A percentile compares a stretch with the other conserved stretches of the same genome.
Conservation (phyloP, 305 asterid species). For the Andrographis paniculata region DNA sequence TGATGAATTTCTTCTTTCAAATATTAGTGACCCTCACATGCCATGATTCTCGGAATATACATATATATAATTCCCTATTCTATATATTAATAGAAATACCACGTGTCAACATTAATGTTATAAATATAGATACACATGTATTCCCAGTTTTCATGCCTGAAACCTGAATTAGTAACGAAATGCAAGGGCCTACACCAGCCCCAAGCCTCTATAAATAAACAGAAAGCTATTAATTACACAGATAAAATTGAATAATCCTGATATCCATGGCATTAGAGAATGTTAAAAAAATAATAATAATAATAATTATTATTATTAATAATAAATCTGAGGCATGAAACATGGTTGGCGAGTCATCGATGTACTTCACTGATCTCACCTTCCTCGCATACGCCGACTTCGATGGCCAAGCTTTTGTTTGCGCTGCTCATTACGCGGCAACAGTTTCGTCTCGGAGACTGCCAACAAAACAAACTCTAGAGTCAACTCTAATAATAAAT, state of each 20-base stretch:
- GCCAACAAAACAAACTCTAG: constrained; percentile 13
- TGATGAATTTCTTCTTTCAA: too few species aligned
- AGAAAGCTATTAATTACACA: too few species aligned
- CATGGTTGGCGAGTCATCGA: neutral
- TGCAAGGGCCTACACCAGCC: too few species aligned
- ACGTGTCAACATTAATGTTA: too few species aligned
- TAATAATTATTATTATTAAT: constrained; percentile 19
- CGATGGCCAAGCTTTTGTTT: constrained; percentile 32
- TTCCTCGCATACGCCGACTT: constrained; percentile 50
- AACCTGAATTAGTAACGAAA: too few species aligned
- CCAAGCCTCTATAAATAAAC: too few species aligned
- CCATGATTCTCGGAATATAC: neutral
- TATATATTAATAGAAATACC: neutral
- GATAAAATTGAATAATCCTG: too few species aligned
- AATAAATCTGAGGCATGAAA: neutral
- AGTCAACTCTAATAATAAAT: neutral
- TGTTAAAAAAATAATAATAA: constrained; percentile 17
- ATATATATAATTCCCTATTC: too few species aligned
- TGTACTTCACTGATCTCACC: constrained; percentile 37
- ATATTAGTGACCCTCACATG: neutral
- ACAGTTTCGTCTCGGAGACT: constrained; percentile 66
- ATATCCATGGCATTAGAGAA: too few species aligned
- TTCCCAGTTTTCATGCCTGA: too few species aligned
- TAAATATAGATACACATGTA: too few species aligned
- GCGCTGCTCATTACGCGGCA: constrained; percentile 34